Percentiles rank a stretch among this genome's conserved stretches.
phyloP scores from a whole-genome alignment of 352 stramenopile species.

The Globisporangium solare region DNA sequence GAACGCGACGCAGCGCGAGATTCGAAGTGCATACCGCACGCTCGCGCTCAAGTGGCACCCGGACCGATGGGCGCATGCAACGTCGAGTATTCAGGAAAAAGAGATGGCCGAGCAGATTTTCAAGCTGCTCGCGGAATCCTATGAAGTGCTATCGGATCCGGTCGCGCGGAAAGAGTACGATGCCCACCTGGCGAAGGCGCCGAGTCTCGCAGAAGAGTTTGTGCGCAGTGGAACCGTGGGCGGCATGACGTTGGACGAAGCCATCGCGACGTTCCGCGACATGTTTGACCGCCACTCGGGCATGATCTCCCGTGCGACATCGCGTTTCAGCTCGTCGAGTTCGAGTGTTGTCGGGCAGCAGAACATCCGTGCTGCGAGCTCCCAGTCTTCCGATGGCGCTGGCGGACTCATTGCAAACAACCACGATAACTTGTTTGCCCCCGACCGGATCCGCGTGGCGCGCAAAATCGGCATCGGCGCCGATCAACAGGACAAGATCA shows the following conservation, averaged over 20 bases:
- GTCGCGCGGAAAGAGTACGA: slow-evolving; percentile 65
- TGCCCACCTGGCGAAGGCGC: slow-evolving; percentile 36
- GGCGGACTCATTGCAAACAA: slow-evolving; percentile 64
- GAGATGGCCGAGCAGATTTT: slow-evolving; percentile 74
- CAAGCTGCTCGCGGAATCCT: slow-evolving; percentile 80
- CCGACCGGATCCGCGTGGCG: slow-evolving; percentile 62
- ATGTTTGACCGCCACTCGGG: slow-evolving; percentile 62
- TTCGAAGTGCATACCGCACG: slow-evolving; percentile 70
- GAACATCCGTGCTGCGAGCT: slow-evolving; percentile 23
- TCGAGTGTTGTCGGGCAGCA: slow-evolving; percentile 62
- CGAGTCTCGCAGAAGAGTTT: slow-evolving; percentile 69
- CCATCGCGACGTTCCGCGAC: slow-evolving; percentile 73
- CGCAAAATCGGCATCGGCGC: slow-evolving; percentile 53
- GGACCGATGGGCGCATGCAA: slow-evolving; percentile 62
- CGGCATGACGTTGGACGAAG: slow-evolving; percentile 82
- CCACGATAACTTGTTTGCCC: slow-evolving; percentile 79
- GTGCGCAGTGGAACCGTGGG: slow-evolving; percentile 70
- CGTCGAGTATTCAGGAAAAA: slow-evolving; percentile 44
- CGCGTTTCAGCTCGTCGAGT: slow-evolving; percentile 60
- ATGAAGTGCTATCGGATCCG: slow-evolving; percentile 73
- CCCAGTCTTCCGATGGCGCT: slow-evolving; percentile 18
- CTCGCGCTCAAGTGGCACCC: slow-evolving; percentile 86
- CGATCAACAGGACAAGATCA: slow-evolving; percentile 56
- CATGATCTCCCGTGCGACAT: slow-evolving; percentile 52
- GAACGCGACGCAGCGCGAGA: slow-evolving; percentile 60